Base-by-base conservation (phyloP, 108 stramenopile species). In the Discostella pseudostelligera region DNA sequence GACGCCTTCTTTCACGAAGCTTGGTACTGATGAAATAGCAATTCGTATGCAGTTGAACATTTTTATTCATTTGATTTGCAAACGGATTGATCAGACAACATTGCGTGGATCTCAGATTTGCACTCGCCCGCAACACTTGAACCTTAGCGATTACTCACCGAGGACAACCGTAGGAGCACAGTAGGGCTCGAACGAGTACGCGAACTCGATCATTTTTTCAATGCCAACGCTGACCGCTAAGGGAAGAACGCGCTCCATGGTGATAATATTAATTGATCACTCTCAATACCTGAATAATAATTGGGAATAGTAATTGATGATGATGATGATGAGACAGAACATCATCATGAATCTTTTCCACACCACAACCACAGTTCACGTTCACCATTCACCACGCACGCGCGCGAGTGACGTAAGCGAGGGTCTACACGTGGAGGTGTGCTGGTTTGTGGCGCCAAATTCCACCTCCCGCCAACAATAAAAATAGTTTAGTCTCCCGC, bases 91-190 rank as follows among this genome's bases (percentile, higher is more conserved):
- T 11, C 26, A 0, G 24, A 14, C 14, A 51, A 51, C 21, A 2
- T 4, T 14, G 13, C 50, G 26, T n/a, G 24, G 12, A 51, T 26
- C 24, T 25, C 25, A 51, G 50, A 51, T 26, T 20, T 28, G 25
- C 50, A 37, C 25, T 16, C 4, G 17, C 43, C 14, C 32, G 51
- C 37, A 50, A 24, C 16, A 37, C 28, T 29, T 9, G 17, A 4
- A 12, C 24, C 26, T 37, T 39, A 10, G 29, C 17, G 54, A 10
- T 37, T 28, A 88, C 93, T 78, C 79, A 94, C 93, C 93, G 10
- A 95, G 74, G 42, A 90, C 79, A 8, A 95, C 81, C 10, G 90
- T 95, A 14, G 83, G 83, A 45, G 83, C 90, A 24, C 62, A 78
- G 45, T 84, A 64, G 10, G 86, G 82, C 42, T 81, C 81, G 40